These are phyloP conservation scores for Boletus insuetus DNA, from an alignment of 768 basidiomycete genomes.

Conservation along the genomic window DNA sequence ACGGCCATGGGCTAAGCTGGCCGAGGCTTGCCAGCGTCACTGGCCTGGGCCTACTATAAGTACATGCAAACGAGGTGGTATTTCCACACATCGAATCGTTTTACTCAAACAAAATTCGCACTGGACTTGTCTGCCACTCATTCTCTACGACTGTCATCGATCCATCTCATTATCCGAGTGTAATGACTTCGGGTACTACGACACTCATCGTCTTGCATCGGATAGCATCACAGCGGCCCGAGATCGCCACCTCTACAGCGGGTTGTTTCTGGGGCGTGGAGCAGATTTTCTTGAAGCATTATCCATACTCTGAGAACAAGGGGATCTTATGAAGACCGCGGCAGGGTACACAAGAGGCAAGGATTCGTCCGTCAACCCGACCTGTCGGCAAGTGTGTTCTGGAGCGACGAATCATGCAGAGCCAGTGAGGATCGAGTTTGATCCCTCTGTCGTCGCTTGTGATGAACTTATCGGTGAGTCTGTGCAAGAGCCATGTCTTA, in stretches of 20 bases:
- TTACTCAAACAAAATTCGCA: conserved; percentile 5
- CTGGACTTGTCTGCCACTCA: conserved; percentile 18
- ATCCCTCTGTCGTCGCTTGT: conserved; percentile 73
- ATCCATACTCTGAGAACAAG: conserved; percentile 65
- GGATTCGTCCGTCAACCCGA: conserved; percentile 51
- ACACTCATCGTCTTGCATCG: conserved; percentile 22
- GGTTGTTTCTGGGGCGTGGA: conserved; percentile 89
- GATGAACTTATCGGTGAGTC: conserved; percentile 80
- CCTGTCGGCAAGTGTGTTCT: conserved; percentile 72
- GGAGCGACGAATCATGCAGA: conserved; percentile 89
- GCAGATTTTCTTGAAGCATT: conserved; percentile 81
- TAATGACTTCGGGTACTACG: conserved; percentile 35
- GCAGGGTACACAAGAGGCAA: conserved; percentile 84
- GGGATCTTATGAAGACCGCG: conserved; percentile 68
- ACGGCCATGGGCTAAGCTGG: too few species aligned
- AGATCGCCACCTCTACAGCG: conserved; percentile 45
- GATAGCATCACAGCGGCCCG: conserved; percentile 40
- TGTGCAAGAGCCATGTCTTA: neutral
- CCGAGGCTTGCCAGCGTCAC: too few species aligned
- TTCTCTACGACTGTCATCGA: conserved; percentile 30
- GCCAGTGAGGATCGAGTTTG: conserved; percentile 82
- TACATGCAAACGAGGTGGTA: too few species aligned
- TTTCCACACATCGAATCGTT: too few species aligned
- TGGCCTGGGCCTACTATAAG: too few species aligned
- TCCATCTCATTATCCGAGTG: conserved; percentile 26